A percentile compares a stretch with the other conserved stretches of the same genome.
Evolutionary conservation across 2,329 filamentous ascomycete species (phyloP).

Genomic region (Tolypocladium tropicale): DNA sequence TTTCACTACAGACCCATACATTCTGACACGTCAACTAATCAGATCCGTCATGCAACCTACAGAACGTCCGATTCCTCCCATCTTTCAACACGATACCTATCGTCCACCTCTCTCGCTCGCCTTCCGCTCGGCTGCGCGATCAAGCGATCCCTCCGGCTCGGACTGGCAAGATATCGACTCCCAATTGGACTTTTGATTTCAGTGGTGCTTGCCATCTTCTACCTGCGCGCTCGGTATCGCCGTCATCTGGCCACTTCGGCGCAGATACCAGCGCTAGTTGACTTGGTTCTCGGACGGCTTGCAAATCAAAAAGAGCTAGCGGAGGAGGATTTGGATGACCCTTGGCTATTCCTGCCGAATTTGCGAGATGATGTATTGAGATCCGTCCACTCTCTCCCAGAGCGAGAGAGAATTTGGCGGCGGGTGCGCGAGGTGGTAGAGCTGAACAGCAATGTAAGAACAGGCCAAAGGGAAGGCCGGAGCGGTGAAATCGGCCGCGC

Average conservation of each 20-base stretch:
- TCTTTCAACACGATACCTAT: slow-evolving; percentile 55
- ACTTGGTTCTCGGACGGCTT: slow-evolving; percentile 73
- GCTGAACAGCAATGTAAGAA: slow-evolving; percentile 84
- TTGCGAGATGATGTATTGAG: slow-evolving; percentile 84
- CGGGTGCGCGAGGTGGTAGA: slow-evolving; percentile 79
- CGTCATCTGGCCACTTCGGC: slow-evolving; percentile 55
- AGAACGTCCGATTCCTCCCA: slow-evolving; percentile 58
- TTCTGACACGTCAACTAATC: slow-evolving; percentile 69
- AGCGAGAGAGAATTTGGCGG: slow-evolving; percentile 76
- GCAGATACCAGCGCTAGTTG: slow-evolving; percentile 73
- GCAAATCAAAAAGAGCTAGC: slow-evolving; percentile 77
- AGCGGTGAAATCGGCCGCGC: slow-evolving; percentile 56
- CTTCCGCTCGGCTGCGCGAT: slow-evolving; percentile 77
- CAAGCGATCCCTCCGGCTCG: slow-evolving; percentile 67
- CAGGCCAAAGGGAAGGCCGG: slow-evolving; percentile 55
- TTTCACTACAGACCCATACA: slow-evolving; percentile 10
- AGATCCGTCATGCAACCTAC: slow-evolving; percentile 63
- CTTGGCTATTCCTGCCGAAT: slow-evolving; percentile 79
- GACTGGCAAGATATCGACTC: slow-evolving; percentile 80
- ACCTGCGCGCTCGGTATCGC: slow-evolving; percentile 54
- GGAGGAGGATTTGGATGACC: slow-evolving; percentile 55
- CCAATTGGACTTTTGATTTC: slow-evolving; percentile 59
- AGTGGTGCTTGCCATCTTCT: slow-evolving; percentile 40
- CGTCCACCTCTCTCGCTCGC: slow-evolving; percentile 81
- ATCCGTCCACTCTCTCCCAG: slow-evolving; percentile 63